These are phyloP conservation scores for Hypoxylon cercidicola DNA, from an alignment of 495 filamentous ascomycete species.

Conservation along the genomic window DNA sequence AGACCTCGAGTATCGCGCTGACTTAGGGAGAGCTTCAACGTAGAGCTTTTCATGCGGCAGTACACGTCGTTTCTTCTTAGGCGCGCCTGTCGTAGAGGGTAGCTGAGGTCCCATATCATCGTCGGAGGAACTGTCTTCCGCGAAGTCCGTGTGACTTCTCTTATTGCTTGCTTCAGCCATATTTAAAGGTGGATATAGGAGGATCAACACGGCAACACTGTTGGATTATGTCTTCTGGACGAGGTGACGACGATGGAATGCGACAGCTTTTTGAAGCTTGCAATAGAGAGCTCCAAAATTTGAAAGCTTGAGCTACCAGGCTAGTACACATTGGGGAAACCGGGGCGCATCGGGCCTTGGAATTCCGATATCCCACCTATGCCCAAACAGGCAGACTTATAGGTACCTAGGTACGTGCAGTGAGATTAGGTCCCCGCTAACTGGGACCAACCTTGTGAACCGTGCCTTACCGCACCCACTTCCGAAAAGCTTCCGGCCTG, in stretches of 20 bases:
- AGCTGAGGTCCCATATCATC: conserved; percentile 91
- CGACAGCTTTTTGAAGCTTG: conserved; percentile 2
- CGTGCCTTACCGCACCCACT: conserved; percentile 23
- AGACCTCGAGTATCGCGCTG: conserved; percentile 89
- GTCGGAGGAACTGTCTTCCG: conserved; percentile 76
- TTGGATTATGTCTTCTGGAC: neutral
- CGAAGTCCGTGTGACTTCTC: conserved; percentile 38
- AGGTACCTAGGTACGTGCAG: conserved; percentile 1
- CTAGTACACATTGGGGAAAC: conserved; percentile 11
- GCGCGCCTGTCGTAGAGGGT: conserved; percentile 69
- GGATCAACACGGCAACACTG: neutral
- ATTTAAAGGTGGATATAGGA: neutral
- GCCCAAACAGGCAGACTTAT: neutral
- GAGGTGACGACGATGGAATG: neutral
- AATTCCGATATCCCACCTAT: conserved; percentile 10
- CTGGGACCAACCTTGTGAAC: conserved; percentile 16
- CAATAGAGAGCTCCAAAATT: conserved; percentile 10
- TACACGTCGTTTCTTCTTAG: conserved; percentile 90
- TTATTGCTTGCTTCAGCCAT: conserved; percentile 34
- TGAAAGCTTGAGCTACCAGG: neutral
- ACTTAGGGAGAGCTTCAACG: conserved; percentile 85
- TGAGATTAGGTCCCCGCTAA: neutral
- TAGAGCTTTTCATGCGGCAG: conserved; percentile 96
- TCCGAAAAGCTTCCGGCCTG: conserved; percentile 22
- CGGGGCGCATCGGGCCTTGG: conserved; percentile 11